Evolutionary conservation across 2,329 filamentous ascomycete genomes (phyloP).

Genomic region (Xylaria sp.): DNA sequence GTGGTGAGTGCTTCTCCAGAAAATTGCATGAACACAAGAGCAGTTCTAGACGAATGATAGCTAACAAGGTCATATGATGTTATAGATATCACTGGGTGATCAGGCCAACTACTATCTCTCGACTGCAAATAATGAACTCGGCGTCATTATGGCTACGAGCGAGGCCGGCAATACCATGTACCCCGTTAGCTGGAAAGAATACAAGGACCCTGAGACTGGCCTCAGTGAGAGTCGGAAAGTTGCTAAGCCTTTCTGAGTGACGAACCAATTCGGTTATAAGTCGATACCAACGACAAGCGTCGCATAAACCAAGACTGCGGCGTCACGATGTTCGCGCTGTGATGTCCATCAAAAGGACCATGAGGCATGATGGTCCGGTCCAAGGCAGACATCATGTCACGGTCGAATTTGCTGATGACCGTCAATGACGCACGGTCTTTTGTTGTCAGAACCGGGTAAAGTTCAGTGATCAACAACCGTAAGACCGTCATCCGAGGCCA

Average conservation of each 20-base stretch:
- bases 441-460: conserved; percentile 10
- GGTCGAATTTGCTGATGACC: not conserved
- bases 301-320: not conserved
- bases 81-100: conserved; percentile 86
- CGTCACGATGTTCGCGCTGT: not conserved
- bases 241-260: conserved; percentile 83
- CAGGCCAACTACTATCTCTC: conserved; percentile 96
- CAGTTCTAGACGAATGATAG: not conserved
- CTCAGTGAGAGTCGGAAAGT: conserved; percentile 86
- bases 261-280: conserved; percentile 17
- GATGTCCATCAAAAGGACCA: not conserved
- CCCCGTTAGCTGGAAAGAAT: conserved; percentile 95
- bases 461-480: not conserved
- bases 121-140: conserved; percentile 89
- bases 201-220: conserved; percentile 84
- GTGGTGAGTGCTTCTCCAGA: conserved; percentile 68
- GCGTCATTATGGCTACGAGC: conserved; percentile 92
- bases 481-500: not conserved
- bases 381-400: not conserved
- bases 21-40: not conserved
- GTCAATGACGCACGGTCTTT: not conserved
- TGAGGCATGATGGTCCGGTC: not conserved
- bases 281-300: conserved; percentile 1
- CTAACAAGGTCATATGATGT: conserved; percentile 10
- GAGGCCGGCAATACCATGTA: conserved; percentile 91